Percentiles rank a stretch among this genome's conserved stretches.
Evolutionary conservation across 257 asterid species (phyloP).

Genomic region (Solanum virginianum): DNA sequence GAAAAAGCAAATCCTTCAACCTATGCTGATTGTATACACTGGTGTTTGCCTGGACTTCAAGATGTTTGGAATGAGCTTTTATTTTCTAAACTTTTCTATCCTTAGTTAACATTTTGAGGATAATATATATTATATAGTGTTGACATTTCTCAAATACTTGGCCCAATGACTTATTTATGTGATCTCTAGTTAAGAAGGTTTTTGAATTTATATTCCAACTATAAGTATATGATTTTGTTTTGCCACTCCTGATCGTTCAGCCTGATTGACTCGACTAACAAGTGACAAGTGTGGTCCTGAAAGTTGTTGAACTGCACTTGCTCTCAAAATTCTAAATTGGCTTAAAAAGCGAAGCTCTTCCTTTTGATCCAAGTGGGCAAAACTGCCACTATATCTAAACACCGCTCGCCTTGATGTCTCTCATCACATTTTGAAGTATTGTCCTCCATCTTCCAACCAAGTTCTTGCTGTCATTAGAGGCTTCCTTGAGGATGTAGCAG

Average conservation of each 20-base stretch:
- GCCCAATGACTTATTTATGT: background rate
- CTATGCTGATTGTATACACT: slow-evolving; percentile 76
- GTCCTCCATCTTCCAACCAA: no score
- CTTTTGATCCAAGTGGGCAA: background rate
- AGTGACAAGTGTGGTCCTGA: background rate
- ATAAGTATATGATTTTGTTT: background rate
- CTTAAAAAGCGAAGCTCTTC: background rate
- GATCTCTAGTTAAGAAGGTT: background rate
- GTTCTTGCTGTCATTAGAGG: no score
- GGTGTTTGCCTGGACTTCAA: slow-evolving; percentile 55
- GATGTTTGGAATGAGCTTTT: background rate
- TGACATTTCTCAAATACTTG: background rate
- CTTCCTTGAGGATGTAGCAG: no score
- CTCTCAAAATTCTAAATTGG: background rate
- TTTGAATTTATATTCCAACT: background rate
- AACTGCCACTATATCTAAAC: background rate
- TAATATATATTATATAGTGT: background rate
- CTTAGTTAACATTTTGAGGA: background rate
- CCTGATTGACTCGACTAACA: background rate
- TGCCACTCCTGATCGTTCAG: background rate
- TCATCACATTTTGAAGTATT: background rate
- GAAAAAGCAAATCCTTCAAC: slow-evolving; percentile 34
- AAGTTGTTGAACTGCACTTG: background rate
- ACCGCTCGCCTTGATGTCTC: background rate
- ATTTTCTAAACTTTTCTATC: background rate